A percentile compares a stretch with the other conserved stretches of the same genome.
Evolutionary conservation across 805 yeast genomes (phyloP).

Genomic region (Candida pini): DNA sequence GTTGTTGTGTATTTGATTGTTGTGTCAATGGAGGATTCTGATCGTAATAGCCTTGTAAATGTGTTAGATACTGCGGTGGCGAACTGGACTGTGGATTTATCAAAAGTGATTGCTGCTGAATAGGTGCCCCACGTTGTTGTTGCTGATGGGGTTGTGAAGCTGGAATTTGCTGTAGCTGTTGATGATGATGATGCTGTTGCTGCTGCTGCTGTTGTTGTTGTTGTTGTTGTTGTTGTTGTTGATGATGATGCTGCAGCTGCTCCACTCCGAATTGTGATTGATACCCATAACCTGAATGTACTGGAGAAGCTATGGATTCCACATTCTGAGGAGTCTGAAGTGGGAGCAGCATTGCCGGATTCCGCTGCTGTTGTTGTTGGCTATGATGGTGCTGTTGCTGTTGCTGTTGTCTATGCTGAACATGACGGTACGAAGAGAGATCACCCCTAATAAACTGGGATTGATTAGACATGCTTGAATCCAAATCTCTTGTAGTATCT

Average conservation of each 20-base stretch:
- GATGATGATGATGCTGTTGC: slow-evolving; percentile 5
- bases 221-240: slow-evolving; percentile 1
- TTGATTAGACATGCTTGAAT: not conserved
- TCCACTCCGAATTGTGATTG: too few species aligned
- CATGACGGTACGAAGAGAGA: not conserved
- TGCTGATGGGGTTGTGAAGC: slow-evolving; percentile 2
- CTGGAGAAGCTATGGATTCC: slow-evolving; percentile 1
- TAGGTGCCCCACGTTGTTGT: slow-evolving; percentile 1
- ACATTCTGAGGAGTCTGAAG: slow-evolving; percentile 20
- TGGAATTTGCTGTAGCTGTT: slow-evolving; percentile 1
- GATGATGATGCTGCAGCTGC: slow-evolving; percentile 4
- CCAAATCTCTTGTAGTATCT: not conserved
- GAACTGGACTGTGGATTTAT: not conserved
- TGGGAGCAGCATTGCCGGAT: slow-evolving; percentile 79
- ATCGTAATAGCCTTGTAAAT: too few species aligned
- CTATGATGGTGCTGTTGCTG: slow-evolving; percentile 25
- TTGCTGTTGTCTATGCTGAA: slow-evolving; percentile 9
- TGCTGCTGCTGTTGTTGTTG: slow-evolving; percentile 3
- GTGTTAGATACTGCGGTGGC: not conserved
- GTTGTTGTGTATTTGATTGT: too few species aligned
- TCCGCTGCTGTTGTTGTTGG: slow-evolving; percentile 35
- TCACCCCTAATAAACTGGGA: too few species aligned
- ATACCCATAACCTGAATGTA: too few species aligned
- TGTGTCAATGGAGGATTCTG: too few species aligned
- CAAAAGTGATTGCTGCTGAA: slow-evolving; percentile 1